These are phyloP conservation scores for Macrocybe gigantea DNA, from an alignment of 768 basidiomycete genomes.

Conservation along the genomic window DNA sequence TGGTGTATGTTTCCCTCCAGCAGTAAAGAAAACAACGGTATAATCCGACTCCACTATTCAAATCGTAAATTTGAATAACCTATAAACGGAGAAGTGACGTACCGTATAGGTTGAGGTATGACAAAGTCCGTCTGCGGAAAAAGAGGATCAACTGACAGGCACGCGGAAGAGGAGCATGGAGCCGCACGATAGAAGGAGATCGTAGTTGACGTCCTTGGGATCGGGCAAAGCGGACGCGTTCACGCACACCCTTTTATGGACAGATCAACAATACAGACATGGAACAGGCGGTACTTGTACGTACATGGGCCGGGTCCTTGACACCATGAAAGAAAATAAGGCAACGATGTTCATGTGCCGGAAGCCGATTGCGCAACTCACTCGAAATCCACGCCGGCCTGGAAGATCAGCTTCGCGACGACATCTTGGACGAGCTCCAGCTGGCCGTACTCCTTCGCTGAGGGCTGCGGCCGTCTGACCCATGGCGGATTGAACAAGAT, in stretches of 20 bases:
- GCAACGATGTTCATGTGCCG: background rate
- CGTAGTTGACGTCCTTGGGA: constrained; percentile 70
- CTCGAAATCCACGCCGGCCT: constrained; percentile 90
- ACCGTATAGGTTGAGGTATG: constrained; percentile 81
- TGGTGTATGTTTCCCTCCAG: constrained; percentile 68
- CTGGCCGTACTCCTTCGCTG: constrained; percentile 25
- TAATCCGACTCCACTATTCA: constrained; percentile 82
- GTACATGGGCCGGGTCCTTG: constrained; percentile 83
- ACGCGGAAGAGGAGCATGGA: background rate
- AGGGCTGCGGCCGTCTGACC: constrained; percentile 31
- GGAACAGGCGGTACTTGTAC: constrained; percentile 19
- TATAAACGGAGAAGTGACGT: constrained; percentile 10
- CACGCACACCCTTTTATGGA: constrained; percentile 63
- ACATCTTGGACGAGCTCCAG: constrained; percentile 62
- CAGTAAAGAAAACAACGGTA: constrained; percentile 81
- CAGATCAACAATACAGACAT: constrained; percentile 8
- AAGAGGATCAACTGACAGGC: background rate
- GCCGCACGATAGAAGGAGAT: constrained; percentile 66
- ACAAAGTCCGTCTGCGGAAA: constrained; percentile 57
- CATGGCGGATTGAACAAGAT: constrained; percentile 48
- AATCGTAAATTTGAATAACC: background rate
- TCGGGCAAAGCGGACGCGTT: constrained; percentile 82
- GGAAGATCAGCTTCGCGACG: constrained; percentile 71
- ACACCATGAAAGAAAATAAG: constrained; percentile 1
- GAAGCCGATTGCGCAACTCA: constrained; percentile 29